These are phyloP conservation scores for Metschnikowia continentalis DNA, from an alignment of 805 yeast species.

Conservation along the genomic window DNA sequence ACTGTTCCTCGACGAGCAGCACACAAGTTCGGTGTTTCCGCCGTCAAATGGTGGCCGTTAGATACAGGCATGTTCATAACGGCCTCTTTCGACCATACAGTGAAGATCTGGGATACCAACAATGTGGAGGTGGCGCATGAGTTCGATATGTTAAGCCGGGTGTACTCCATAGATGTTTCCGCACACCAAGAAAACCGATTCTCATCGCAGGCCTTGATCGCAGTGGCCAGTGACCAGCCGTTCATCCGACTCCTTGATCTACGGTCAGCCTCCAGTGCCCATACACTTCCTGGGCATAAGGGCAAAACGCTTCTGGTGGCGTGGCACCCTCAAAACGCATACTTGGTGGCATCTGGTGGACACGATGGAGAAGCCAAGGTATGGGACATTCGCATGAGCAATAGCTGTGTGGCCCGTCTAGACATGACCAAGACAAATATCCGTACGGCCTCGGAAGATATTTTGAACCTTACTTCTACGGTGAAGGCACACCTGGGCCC, in stretches of 20 bases:
- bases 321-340: slow-evolving; percentile 68
- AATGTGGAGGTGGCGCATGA: slow-evolving; percentile 61
- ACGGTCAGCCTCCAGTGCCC: slow-evolving; percentile 68
- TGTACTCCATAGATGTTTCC: slow-evolving; percentile 61
- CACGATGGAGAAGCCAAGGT: slow-evolving; percentile 73
- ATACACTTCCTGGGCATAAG: slow-evolving; percentile 60
- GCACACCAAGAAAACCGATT: slow-evolving; percentile 19
- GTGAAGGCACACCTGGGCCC: slow-evolving; percentile 71
- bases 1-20: slow-evolving; percentile 35
- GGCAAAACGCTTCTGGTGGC: slow-evolving; percentile 55
- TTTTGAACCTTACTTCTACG: slow-evolving; percentile 27
- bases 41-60: slow-evolving; percentile 81
- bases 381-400: slow-evolving; percentile 80
- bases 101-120: slow-evolving; percentile 79
- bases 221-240: slow-evolving; percentile 67
- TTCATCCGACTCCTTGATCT: slow-evolving; percentile 68
- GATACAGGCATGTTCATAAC: slow-evolving; percentile 85
- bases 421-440: slow-evolving; percentile 50
- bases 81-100: slow-evolving; percentile 72
- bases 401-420: slow-evolving; percentile 57
- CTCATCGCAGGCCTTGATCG: slow-evolving; percentile 48
- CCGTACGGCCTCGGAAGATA: slow-evolving; percentile 10
- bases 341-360: slow-evolving; percentile 74
- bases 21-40: slow-evolving; percentile 72
- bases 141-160: slow-evolving; percentile 57